Evolutionary conservation across 345 rosid species (phyloP), one percentile per base, ranked within the genome.

Genomic region (Lepidium sativum): DNA sequence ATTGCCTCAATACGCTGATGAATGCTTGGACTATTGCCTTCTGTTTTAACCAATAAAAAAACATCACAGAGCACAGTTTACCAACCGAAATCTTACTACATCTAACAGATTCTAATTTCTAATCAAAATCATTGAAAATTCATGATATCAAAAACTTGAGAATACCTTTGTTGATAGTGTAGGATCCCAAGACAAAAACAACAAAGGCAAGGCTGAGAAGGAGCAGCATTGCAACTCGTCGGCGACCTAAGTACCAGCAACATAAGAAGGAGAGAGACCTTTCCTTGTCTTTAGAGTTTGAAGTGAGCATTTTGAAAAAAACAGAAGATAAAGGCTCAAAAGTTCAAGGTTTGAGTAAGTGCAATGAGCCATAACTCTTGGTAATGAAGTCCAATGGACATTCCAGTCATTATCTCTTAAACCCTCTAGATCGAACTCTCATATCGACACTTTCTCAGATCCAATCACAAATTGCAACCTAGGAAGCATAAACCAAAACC

Each of bases 181-280:
- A 75, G 34, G 92, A 82, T 60, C 95, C 98, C 49, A 80, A 76
- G 23, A 83, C 76, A 55, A 92, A 85, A 65, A 92, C 92, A n/a
- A 82, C 56, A 63, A 85, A 80, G 4, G 96, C 82, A 48, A 92
- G 81, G 52, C 68, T 64, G 20, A 79, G 69, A 45, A 86, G 83
- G 16, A 89, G 83, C 59, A 89, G 77, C 91, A 92, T 83, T 55
- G 87, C 84, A 7, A 85, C 84, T 64, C 76, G 80, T 72, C 78
- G 78, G 1, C 87, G 75, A 11, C 87, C 84, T 50, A 83, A 65
- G 67, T 62, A 84, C 61, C 86, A 74, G 72, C 75, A 87, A 62
- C 83, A 85, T 60, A 85, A 49, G 35, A 73, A 73, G 18, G 81
- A 80, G 69, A 78, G 75, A 59, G 79, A 48, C 59, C 75, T 84